Conservation (phyloP, 331 rosid species). For the Quercus phellos region DNA sequence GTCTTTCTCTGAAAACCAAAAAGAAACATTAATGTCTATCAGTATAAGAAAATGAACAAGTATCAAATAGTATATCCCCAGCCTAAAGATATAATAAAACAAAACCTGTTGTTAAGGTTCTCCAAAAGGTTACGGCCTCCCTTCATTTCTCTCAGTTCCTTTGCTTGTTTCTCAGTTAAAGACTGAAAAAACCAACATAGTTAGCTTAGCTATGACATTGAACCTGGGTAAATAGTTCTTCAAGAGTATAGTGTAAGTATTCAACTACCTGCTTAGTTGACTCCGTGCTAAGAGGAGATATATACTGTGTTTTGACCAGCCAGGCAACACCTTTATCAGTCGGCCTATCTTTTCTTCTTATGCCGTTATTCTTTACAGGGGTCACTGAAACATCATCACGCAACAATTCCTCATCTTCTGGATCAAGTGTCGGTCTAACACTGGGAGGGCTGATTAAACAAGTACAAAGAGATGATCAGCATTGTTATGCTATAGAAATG, state of each 20-base stretch:
- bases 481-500: slow-evolving; percentile 12
- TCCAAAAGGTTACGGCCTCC: slow-evolving; percentile 73
- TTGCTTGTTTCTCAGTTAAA: slow-evolving; percentile 95
- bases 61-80: background rate
- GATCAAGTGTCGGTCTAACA: slow-evolving; percentile 60
- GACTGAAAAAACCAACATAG: slow-evolving; percentile 48
- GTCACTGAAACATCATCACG: slow-evolving; percentile 75
- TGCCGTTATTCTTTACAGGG: slow-evolving; percentile 85
- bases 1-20: slow-evolving; percentile 69
- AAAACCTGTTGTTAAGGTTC: slow-evolving; percentile 67
- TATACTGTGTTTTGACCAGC: slow-evolving; percentile 98
- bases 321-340: slow-evolving; percentile 99
- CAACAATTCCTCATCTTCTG: slow-evolving; percentile 89
- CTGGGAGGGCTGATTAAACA: slow-evolving; percentile 71
- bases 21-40: slow-evolving; percentile 12
- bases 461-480: slow-evolving; percentile 28
- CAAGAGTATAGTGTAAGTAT: background rate
- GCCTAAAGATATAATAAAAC: slow-evolving; percentile 4
- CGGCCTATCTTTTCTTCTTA: slow-evolving; percentile 90
- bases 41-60: slow-evolving; percentile 3
- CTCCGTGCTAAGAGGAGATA: slow-evolving; percentile 92
- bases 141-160: slow-evolving; percentile 83
- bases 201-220: slow-evolving; percentile 27
- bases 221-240: slow-evolving; percentile 2
- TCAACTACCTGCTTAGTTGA: slow-evolving; percentile 79